Percentiles rank a stretch among this genome's conserved stretches.
Conservation (phyloP, 768 basidiomycete genomes). For the Termitomyces sp. region DNA sequence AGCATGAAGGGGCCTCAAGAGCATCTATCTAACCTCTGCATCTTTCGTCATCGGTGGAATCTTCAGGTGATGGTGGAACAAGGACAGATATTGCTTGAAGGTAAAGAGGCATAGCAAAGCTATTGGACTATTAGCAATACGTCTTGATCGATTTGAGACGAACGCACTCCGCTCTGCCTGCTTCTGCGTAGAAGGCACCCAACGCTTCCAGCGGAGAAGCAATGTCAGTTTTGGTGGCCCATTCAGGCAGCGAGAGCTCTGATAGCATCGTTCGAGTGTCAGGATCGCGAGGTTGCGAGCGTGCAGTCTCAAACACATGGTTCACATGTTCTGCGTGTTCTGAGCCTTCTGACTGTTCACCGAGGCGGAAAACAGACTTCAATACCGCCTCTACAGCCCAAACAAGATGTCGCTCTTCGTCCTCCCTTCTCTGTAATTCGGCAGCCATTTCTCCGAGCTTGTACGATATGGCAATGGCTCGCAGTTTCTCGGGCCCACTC, state of each 20-base stretch:
- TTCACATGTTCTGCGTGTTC: slow-evolving; percentile 3
- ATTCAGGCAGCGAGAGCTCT: slow-evolving; percentile 54
- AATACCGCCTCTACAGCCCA: slow-evolving; percentile 42
- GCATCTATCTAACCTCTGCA: slow-evolving; percentile 47
- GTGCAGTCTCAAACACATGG: not conserved
- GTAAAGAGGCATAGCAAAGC: slow-evolving; percentile 64
- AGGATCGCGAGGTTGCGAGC: slow-evolving; percentile 7
- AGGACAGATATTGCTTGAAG: slow-evolving; percentile 62
- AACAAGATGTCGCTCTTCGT: slow-evolving; percentile 40
- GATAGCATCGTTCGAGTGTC: slow-evolving; percentile 33
- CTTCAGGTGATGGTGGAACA: slow-evolving; percentile 41
- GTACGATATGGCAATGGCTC: slow-evolving; percentile 36
- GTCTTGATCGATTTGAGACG: not conserved
- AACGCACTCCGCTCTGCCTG: slow-evolving; percentile 54
- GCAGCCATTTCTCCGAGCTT: slow-evolving; percentile 42
- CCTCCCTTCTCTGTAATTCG: slow-evolving; percentile 27
- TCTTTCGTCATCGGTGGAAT: slow-evolving; percentile 40
- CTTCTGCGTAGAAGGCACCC: slow-evolving; percentile 54
- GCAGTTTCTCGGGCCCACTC: slow-evolving; percentile 28
- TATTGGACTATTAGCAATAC: slow-evolving; percentile 20
- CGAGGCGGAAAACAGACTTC: slow-evolving; percentile 26
- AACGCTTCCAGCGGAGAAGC: slow-evolving; percentile 68
- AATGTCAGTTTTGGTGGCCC: slow-evolving; percentile 58
- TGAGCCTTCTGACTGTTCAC: slow-evolving; percentile 6
- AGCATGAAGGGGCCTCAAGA: not conserved